Base-by-base conservation (phyloP, 2,329 filamentous ascomycete species). In the Zymoseptoria crescenta region DNA sequence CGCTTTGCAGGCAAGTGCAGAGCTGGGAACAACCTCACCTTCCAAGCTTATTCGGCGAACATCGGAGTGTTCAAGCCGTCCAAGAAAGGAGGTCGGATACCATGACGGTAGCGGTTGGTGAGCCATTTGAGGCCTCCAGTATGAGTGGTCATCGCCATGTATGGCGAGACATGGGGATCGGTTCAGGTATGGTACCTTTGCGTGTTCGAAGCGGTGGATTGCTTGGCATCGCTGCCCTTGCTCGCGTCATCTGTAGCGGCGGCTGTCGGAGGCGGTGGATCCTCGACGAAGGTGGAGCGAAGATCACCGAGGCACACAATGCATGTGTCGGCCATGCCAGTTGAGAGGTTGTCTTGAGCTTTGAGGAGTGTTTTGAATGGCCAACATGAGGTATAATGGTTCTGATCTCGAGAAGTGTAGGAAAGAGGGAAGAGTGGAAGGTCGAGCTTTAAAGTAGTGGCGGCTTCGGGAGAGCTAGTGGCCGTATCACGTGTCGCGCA, bases 241-340 rank as follows among this genome's bases (percentile, higher is more conserved):
- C 59, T 62, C 54, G 58, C 61, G 53, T 62, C 64, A 59, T 60
- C 64, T 61, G 59, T 61, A 61, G 65, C 52, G 53, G 60, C 52
- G 53, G 60, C 59, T 65, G 59, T 72, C 70, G 73, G 69, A 63
- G 76, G 74, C 72, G 73, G 74, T 72, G 73, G 72, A 70, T 75
- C 75, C 70, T 79, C 78, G 75, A 77, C 78, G 75, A 77, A 76
- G 74, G 77, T 78, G 77, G 78, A 80, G 75, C 80, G 81, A 76
- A 87, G 82, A 78, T 87, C 84, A 78, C 84, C 84, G 77, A 87
- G 79, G 78, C 85, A 87, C 73, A 87, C 85, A 76, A 87, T 87
- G 76, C 85, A 87, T 69, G 83, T 84, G 74, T 86, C 84, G 75
- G 83, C 82, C 84, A 85, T 86, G 66, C 59, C 58, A 59, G 56